These are phyloP conservation scores for Pulveroboletus ravenelii DNA, from an alignment of 768 basidiomycete genomes.

Conservation along the genomic window DNA sequence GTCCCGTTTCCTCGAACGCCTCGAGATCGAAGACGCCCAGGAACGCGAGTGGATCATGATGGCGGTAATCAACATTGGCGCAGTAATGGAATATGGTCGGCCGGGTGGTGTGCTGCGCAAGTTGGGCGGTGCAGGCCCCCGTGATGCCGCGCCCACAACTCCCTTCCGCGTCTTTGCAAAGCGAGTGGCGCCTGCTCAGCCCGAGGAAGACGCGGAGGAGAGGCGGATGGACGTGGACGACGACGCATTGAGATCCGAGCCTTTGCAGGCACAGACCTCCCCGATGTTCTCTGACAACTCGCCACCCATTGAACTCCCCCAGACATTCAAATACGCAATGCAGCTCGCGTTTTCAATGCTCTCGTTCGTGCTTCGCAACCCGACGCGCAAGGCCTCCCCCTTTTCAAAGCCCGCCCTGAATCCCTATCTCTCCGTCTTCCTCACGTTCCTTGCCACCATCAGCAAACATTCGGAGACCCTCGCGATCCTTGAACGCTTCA, in stretches of 20 bases:
- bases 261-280: constrained; percentile 21
- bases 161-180: constrained; percentile 50
- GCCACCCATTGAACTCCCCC: constrained; percentile 46
- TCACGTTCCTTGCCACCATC: constrained; percentile 85
- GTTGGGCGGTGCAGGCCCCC: constrained; percentile 45
- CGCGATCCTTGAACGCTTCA: constrained; percentile 60
- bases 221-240: constrained; percentile 66
- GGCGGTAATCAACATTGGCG: constrained; percentile 78
- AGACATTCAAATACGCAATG: constrained; percentile 67
- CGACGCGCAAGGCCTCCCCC: constrained; percentile 54
- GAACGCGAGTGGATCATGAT: constrained; percentile 97
- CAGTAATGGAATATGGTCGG: constrained; percentile 85
- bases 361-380: constrained; percentile 60
- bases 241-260: constrained; percentile 28
- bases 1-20: constrained; percentile 81
- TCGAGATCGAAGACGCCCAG: constrained; percentile 75
- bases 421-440: constrained; percentile 79
- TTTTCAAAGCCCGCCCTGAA: constrained; percentile 60
- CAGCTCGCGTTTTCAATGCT: constrained; percentile 79
- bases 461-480: constrained; percentile 60
- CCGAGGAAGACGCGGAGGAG: constrained; percentile 39
- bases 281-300: constrained; percentile 31
- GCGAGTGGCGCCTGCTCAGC: constrained; percentile 32
- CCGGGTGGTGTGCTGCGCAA: constrained; percentile 65
- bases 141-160: constrained; percentile 31